phyloP scores from a whole-genome alignment of 2,329 filamentous ascomycete species.

The Fusarium sp. region DNA sequence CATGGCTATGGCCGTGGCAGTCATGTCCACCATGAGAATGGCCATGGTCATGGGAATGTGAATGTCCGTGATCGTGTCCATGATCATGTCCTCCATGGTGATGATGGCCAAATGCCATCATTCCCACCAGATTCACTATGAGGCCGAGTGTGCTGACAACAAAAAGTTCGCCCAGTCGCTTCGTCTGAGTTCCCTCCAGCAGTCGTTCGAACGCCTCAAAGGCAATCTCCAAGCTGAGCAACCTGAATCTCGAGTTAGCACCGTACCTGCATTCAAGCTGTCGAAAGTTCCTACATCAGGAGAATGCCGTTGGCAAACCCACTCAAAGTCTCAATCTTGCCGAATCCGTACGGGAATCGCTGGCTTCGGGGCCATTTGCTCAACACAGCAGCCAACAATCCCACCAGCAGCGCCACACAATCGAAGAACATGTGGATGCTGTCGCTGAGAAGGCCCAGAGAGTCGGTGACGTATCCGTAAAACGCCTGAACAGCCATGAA shows the following conservation, averaged over 20 bases:
- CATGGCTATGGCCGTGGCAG: constrained; percentile 52
- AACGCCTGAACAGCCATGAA: constrained; percentile 97
- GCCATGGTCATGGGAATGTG: constrained; percentile 55
- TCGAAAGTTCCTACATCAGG: constrained; percentile 71
- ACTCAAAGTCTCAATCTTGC: constrained; percentile 95
- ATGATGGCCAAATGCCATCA: constrained; percentile 83
- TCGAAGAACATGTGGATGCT: constrained; percentile 99
- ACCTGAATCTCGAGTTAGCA: constrained; percentile 58
- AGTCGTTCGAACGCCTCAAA: constrained; percentile 93
- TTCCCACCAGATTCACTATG: constrained; percentile 90
- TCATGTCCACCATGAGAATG: constrained; percentile 56
- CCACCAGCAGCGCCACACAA: constrained; percentile 90
- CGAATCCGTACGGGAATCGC: constrained; percentile 93
- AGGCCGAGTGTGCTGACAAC: constrained; percentile 89
- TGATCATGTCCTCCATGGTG: constrained; percentile 58
- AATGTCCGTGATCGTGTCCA: constrained; percentile 43
- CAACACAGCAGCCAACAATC: constrained; percentile 90
- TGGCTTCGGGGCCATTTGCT: constrained; percentile 95
- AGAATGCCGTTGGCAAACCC: constrained; percentile 98
- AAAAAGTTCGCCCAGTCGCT: constrained; percentile 86
- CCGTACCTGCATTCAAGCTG: not conserved
- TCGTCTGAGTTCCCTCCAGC: constrained; percentile 84
- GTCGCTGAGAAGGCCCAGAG: constrained; percentile 93
- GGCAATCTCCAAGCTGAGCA: constrained; percentile 95
- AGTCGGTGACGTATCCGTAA: constrained; percentile 94